A percentile compares a stretch with the other conserved stretches of the same genome.
Evolutionary conservation across 139 green algal species (phyloP).

Genomic region (Chlorella sp.): DNA sequence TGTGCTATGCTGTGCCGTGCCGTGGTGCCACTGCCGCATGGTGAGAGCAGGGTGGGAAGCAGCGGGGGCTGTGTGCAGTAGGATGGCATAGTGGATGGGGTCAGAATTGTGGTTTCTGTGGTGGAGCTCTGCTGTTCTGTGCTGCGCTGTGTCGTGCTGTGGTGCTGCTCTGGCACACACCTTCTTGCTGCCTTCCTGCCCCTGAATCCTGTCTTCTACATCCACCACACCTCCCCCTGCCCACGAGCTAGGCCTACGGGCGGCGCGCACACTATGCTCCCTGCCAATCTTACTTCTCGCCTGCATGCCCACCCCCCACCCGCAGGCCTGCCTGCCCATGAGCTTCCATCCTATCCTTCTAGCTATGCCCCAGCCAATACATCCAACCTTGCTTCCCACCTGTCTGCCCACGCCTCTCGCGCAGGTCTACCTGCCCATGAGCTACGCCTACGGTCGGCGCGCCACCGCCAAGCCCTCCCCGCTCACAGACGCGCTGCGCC

Average conservation of each 20-base stretch:
- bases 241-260: too few species aligned
- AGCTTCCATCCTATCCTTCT: not conserved
- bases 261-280: too few species aligned
- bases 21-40: too few species aligned
- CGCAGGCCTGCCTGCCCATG: not conserved
- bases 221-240: not conserved
- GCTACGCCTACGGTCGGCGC: constrained; percentile 93
- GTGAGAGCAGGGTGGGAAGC: not conserved
- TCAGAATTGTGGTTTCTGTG: too few species aligned
- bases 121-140: not conserved
- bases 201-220: not conserved
- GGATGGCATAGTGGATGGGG: too few species aligned
- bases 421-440: constrained; percentile 99
- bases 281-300: too few species aligned
- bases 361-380: not conserved
- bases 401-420: too few species aligned
- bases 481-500: constrained; percentile 57
- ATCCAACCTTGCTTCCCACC: not conserved
- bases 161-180: not conserved
- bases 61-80: too few species aligned
- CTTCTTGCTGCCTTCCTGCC: not conserved
- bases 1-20: too few species aligned
- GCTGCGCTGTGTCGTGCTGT: not conserved
- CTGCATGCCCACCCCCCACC: too few species aligned
- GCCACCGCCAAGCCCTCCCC: constrained; percentile 68